A percentile compares a stretch with the other conserved stretches of the same genome.
phyloP scores from a whole-genome alignment of 2,329 filamentous ascomycete genomes.

The Sporothrix variecibatus region DNA sequence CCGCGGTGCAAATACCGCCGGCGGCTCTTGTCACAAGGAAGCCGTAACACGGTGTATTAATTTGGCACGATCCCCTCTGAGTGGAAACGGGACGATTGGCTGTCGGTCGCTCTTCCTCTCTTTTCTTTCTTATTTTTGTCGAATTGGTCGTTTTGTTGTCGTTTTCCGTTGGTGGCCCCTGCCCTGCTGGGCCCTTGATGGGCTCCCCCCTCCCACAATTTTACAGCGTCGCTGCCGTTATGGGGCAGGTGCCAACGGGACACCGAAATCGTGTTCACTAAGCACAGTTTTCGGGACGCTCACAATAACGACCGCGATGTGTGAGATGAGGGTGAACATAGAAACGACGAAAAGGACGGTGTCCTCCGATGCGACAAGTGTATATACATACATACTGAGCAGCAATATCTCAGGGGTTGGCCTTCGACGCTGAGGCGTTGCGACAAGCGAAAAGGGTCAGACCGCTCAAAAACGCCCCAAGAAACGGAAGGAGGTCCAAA shows the following conservation, averaged over 20 bases:
- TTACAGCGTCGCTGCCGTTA: slow-evolving; percentile 15
- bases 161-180: slow-evolving; percentile 2
- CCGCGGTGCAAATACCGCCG: background rate
- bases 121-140: background rate
- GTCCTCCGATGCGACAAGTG: background rate
- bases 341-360: background rate
- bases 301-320: background rate
- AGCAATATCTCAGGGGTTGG: background rate
- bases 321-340: background rate
- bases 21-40: background rate
- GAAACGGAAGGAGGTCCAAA: background rate
- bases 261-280: slow-evolving; percentile 4
- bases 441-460: background rate
- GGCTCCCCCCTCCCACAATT: slow-evolving; percentile 9
- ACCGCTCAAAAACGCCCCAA: background rate
- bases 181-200: background rate
- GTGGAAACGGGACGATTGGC: background rate
- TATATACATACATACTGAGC: background rate
- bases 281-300: slow-evolving; percentile 15
- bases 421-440: background rate
- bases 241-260: slow-evolving; percentile 11
- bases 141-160: background rate
- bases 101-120: background rate
- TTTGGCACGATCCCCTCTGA: background rate
- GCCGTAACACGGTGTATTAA: background rate